Evolutionary conservation across 1,139 yeast genomes (phyloP).

Genomic region (Suhomyces guaymorum): DNA sequence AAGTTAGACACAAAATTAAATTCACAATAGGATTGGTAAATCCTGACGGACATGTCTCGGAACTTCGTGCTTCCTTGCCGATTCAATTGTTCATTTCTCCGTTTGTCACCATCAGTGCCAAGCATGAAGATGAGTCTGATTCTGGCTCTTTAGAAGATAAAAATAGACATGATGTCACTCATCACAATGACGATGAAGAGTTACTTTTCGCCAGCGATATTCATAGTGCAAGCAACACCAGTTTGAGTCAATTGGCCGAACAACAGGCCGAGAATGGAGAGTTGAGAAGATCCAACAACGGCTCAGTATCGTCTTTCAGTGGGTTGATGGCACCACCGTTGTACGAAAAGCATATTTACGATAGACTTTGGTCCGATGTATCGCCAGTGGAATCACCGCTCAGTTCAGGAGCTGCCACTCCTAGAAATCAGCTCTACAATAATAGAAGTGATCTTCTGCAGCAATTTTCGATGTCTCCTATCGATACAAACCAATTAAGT

Average conservation of each 20-base stretch:
- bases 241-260: constrained; percentile 29
- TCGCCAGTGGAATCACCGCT: constrained; percentile 59
- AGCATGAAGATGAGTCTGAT: constrained; percentile 26
- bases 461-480: constrained; percentile 43
- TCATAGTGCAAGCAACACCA: constrained; percentile 28
- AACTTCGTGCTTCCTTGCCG: constrained; percentile 74
- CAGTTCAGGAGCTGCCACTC: constrained; percentile 54
- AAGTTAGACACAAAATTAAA: constrained; percentile 70
- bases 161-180: not conserved
- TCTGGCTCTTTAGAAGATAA: constrained; percentile 1
- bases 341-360: constrained; percentile 83
- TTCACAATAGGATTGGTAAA: constrained; percentile 64
- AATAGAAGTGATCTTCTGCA: constrained; percentile 19
- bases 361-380: constrained; percentile 75
- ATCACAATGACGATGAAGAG: constrained; percentile 28
- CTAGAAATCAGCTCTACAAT: constrained; percentile 24
- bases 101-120: constrained; percentile 69
- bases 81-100: constrained; percentile 73
- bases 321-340: constrained; percentile 83
- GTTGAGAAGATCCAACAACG: constrained; percentile 23
- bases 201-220: constrained; percentile 33
- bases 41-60: constrained; percentile 77
- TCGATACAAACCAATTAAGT: constrained; percentile 46
- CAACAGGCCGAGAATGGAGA: constrained; percentile 14
- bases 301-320: constrained; percentile 37